Percentiles rank a stretch among this genome's conserved stretches.
These are phyloP conservation scores for Coniosporium tulheliwenetii DNA, from an alignment of 2,329 filamentous ascomycete genomes.

Conservation along the genomic window DNA sequence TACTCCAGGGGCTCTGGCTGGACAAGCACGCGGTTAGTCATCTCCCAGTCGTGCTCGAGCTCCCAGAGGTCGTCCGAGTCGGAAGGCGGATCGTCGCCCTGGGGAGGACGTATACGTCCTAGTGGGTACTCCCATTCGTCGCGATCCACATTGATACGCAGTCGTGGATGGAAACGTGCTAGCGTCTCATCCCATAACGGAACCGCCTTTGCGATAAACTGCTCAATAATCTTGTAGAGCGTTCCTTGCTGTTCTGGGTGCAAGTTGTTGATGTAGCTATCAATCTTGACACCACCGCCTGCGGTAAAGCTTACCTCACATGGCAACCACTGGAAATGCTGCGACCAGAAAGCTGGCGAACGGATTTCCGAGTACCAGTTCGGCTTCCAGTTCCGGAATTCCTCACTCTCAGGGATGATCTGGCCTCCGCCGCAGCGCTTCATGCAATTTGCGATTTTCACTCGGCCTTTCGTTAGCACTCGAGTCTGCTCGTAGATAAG, in stretches of 20 bases:
- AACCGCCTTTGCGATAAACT: conserved; percentile 24
- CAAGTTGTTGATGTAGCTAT: conserved; percentile 39
- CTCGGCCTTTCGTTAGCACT: conserved; percentile 17
- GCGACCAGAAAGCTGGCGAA: not conserved
- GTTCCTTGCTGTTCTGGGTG: conserved; percentile 25
- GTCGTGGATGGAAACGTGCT: not conserved
- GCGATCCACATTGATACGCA: too few relatives aligned
- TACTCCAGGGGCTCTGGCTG: conserved; percentile 7
- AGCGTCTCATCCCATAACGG: conserved; percentile 29
- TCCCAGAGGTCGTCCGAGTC: too few relatives aligned
- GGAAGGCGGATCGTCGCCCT: too few relatives aligned
- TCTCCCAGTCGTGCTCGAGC: conserved; percentile 1
- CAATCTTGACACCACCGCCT: conserved; percentile 22
- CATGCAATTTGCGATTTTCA: conserved; percentile 15
- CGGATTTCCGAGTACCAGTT: too few relatives aligned
- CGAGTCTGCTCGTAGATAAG: conserved; percentile 36
- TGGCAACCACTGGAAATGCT: conserved; percentile 33
- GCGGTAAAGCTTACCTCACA: conserved; percentile 29
- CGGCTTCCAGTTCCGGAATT: too few relatives aligned
- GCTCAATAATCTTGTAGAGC: conserved; percentile 27
- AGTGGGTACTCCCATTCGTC: too few relatives aligned
- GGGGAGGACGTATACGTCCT: too few relatives aligned
- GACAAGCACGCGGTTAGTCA: conserved; percentile 3
- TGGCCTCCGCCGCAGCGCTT: conserved; percentile 16
- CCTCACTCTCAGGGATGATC: conserved; percentile 3